These are phyloP conservation scores for Yarrowia sp. DNA, from an alignment of 805 yeast species.

Conservation along the genomic window DNA sequence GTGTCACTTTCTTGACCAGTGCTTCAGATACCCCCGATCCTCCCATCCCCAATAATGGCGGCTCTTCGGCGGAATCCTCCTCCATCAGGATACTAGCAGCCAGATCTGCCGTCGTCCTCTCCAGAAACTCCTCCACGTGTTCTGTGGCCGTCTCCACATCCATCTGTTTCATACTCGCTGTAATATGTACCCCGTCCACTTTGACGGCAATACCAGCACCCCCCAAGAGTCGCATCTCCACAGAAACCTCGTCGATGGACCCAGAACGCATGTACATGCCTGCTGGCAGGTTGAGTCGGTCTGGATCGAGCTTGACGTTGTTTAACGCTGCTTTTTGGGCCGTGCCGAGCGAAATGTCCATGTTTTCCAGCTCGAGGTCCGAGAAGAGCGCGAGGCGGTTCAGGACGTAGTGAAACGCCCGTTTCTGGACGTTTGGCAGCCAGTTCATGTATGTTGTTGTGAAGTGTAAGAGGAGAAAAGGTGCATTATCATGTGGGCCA, in stretches of 20 bases:
- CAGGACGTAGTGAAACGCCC: conserved; percentile 73
- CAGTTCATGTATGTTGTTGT: conserved; percentile 41
- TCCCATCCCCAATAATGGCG: conserved; percentile 9
- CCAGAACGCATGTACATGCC: conserved; percentile 60
- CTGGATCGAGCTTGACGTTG: conserved; percentile 70
- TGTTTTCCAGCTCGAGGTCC: conserved; percentile 72
- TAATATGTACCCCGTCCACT: conserved; percentile 53
- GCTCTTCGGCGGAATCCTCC: conserved; percentile 1
- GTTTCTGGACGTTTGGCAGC: conserved; percentile 82
- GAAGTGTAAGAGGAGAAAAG: neutral
- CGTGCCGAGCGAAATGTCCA: conserved; percentile 74
- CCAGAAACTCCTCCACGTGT: conserved; percentile 28
- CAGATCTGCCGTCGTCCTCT: conserved; percentile 16
- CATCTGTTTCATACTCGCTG: conserved; percentile 39
- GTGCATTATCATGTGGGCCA: conserved; percentile 15
- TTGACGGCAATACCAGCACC: conserved; percentile 64
- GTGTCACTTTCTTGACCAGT: conserved; percentile 3
- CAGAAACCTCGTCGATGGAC: conserved; percentile 50
- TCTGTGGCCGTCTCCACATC: conserved; percentile 38
- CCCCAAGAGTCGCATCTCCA: conserved; percentile 64
- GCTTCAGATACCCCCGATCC: neutral
- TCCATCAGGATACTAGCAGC: conserved; percentile 15
- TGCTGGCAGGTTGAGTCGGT: conserved; percentile 58
- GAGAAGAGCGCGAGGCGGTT: conserved; percentile 81
- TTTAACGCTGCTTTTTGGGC: conserved; percentile 43